A percentile compares a stretch with the other conserved stretches of the same genome.
Conservation (phyloP, 2,329 filamentous ascomycete genomes). For the Pestalotiopsis sp. region DNA sequence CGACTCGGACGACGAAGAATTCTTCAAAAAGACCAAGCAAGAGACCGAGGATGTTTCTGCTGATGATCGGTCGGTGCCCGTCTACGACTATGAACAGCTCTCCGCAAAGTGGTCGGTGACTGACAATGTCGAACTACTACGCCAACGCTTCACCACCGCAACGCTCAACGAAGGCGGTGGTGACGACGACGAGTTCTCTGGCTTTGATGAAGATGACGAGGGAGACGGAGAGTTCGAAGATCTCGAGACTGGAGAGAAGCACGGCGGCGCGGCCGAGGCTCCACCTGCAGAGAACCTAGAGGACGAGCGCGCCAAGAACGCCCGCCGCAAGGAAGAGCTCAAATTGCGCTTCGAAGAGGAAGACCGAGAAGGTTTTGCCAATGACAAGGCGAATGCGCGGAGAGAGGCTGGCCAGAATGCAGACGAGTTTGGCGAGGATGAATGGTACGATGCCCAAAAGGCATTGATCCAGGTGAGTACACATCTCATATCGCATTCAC, state of each 20-base stretch:
- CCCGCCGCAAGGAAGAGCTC: constrained; percentile 89
- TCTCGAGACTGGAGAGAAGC: constrained; percentile 74
- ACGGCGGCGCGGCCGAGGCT: constrained; percentile 41
- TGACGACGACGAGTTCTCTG: constrained; percentile 54
- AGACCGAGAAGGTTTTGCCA: constrained; percentile 93
- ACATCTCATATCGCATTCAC: constrained; percentile 72
- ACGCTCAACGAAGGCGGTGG: constrained; percentile 61
- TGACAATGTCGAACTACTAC: constrained; percentile 75
- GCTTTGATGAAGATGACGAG: constrained; percentile 47
- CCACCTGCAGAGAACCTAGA: constrained; percentile 62
- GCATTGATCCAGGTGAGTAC: constrained; percentile 87
- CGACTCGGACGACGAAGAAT: constrained; percentile 60
- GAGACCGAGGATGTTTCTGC: constrained; percentile 69
- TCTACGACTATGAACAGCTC: constrained; percentile 78
- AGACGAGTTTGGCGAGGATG: constrained; percentile 92
- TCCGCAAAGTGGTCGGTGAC: constrained; percentile 84
- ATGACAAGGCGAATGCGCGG: constrained; percentile 80
- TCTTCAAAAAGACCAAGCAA: constrained; percentile 66
- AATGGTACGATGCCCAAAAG: constrained; percentile 99
- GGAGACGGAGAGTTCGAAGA: constrained; percentile 74
- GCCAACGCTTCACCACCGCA: constrained; percentile 74
- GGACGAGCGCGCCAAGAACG: constrained; percentile 88
- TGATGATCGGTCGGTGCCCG: constrained; percentile 80
- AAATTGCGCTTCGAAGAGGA: constrained; percentile 96
- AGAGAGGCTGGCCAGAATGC: constrained; percentile 64